These are phyloP conservation scores for Cutaneotrichosporon mucoides DNA, from an alignment of 1,284 basidiomycete genomes.

Conservation along the genomic window DNA sequence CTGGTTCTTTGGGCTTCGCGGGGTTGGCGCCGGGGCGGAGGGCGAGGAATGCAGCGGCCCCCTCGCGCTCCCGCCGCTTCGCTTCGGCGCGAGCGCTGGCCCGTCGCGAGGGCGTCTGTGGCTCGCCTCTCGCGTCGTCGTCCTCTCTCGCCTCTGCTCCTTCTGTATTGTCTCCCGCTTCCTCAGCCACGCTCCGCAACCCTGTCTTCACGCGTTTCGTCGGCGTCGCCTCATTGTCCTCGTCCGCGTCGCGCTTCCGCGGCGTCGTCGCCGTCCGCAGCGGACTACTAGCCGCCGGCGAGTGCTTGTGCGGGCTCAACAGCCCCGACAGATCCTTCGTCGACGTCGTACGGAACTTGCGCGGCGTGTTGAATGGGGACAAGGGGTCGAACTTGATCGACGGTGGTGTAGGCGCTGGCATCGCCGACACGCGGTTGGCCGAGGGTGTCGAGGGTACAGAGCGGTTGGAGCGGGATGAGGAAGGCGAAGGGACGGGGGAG, in stretches of 20 bases:
- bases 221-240: conserved; percentile 7
- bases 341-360: conserved; percentile 27
- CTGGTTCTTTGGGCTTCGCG: not conserved
- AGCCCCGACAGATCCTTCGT: conserved; percentile 30
- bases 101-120: not conserved
- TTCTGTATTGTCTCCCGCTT: no score
- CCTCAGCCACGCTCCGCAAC: no score
- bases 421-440: conserved; percentile 4
- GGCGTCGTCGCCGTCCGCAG: conserved; percentile 5
- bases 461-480: not conserved
- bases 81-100: not conserved
- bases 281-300: conserved; percentile 21
- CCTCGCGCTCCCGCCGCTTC: conserved; percentile 16
- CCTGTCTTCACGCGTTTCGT: conserved; percentile 1
- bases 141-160: no score
- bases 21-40: conserved; percentile 27
- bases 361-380: conserved; percentile 32
- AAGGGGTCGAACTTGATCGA: not conserved
- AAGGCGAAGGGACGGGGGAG: no score
- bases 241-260: conserved; percentile 4
- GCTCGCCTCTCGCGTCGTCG: not conserved
- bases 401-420: not conserved
- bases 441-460: not conserved
- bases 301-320: conserved; percentile 21
- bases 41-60: conserved; percentile 36